A percentile compares a stretch with the other conserved stretches of the same genome.
These are phyloP conservation scores for Acacia crassicarpa DNA, from an alignment of 306 rosid species.

Conservation along the genomic window DNA sequence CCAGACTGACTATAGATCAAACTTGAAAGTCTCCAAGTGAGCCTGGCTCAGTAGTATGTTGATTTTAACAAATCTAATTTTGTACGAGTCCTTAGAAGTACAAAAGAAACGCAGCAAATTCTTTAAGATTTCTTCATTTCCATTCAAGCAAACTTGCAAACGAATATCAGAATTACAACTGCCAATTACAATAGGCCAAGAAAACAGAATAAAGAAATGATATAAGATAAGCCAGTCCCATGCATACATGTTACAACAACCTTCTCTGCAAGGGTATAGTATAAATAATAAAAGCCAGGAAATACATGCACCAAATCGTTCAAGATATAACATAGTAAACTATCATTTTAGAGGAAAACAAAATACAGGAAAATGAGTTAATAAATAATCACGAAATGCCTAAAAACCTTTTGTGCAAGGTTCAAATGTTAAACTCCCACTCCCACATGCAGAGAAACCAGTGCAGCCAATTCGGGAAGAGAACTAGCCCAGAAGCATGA, in stretches of 20 bases:
- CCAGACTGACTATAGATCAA: background rate
- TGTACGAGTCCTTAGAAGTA: background rate
- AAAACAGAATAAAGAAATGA: background rate
- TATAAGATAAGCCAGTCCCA: background rate
- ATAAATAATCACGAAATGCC: background rate
- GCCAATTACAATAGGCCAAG: background rate
- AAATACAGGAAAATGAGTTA: background rate
- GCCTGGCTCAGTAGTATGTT: background rate
- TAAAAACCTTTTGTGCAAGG: background rate
- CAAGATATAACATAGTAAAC: no score
- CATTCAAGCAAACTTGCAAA: background rate
- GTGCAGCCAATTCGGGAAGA: background rate
- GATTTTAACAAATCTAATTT: constrained; percentile 10
- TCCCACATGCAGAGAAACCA: background rate
- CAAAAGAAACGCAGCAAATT: background rate
- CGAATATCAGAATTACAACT: background rate
- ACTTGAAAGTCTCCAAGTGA: background rate
- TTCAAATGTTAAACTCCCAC: background rate
- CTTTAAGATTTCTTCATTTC: background rate
- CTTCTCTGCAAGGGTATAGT: constrained; percentile 7
- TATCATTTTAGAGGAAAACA: background rate
- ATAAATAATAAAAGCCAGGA: constrained; percentile 1
- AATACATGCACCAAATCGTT: background rate
- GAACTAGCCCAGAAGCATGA: constrained; percentile 1
- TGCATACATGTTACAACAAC: constrained; percentile 8